A percentile compares a stretch with the other conserved stretches of the same genome.
These are phyloP conservation scores for Boletus subcaerulescens DNA, from an alignment of 768 basidiomycete species.

Conservation along the genomic window DNA sequence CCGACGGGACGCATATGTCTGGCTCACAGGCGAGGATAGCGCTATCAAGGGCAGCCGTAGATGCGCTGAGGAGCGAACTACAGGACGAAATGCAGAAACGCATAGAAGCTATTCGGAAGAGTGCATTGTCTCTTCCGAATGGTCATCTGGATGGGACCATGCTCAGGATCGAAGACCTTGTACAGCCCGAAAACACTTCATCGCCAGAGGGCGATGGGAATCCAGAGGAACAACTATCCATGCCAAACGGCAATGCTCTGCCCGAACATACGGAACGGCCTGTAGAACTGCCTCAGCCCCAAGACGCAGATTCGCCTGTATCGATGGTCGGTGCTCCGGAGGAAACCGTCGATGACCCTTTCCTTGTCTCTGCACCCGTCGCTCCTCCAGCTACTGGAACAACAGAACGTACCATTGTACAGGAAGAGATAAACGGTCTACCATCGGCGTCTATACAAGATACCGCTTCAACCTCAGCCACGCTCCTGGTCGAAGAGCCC, in stretches of 20 bases:
- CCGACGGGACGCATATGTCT: conserved; percentile 22
- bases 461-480: neutral
- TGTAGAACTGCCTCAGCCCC: neutral
- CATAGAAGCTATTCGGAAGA: conserved; percentile 29
- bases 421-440: neutral
- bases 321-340: neutral
- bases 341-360: conserved; percentile 12
- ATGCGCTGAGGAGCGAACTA: conserved; percentile 55
- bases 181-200: neutral
- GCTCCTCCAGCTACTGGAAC: neutral
- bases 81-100: conserved; percentile 52
- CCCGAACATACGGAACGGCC: neutral
- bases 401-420: neutral
- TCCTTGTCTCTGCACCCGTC: neutral
- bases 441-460: conserved; percentile 4
- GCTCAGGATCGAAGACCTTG: neutral
- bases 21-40: conserved; percentile 54
- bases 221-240: neutral
- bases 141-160: neutral
- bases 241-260: neutral
- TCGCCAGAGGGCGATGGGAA: neutral
- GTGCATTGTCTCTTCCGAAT: neutral
- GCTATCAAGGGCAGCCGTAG: conserved; percentile 47
- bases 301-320: neutral
- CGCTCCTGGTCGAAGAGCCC: conserved; percentile 12